Evolutionary conservation across 805 yeast species (phyloP).

Genomic region (Yarrowia sp.): DNA sequence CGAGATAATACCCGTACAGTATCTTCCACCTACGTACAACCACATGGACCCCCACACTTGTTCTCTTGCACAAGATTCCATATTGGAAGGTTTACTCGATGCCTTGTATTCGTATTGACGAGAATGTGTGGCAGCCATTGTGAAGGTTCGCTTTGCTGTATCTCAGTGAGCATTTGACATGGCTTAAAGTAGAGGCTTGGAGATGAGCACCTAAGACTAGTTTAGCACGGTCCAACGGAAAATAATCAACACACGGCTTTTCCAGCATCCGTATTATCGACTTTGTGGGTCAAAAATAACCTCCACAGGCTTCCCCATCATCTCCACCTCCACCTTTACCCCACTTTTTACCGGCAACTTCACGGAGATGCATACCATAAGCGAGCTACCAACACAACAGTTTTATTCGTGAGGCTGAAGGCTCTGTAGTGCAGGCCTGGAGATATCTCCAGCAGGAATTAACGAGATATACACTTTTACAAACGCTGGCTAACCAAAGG

Average conservation of each 20-base stretch:
- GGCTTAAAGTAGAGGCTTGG: too few species aligned
- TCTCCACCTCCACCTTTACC: slow-evolving; percentile 26
- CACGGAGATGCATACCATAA: slow-evolving; percentile 8
- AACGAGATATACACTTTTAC: slow-evolving; percentile 1
- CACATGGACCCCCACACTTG: neutral
- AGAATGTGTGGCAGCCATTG: slow-evolving; percentile 7
- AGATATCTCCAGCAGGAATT: slow-evolving; percentile 7
- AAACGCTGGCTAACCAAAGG: neutral
- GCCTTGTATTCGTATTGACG: neutral
- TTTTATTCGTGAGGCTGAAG: slow-evolving; percentile 13
- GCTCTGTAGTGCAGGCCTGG: neutral
- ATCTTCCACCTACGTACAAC: too few species aligned
- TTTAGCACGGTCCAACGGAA: too few species aligned
- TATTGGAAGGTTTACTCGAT: slow-evolving; percentile 31
- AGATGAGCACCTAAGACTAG: too few species aligned
- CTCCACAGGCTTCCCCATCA: neutral
- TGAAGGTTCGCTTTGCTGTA: neutral
- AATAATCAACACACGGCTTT: too few species aligned
- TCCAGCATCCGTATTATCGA: too few species aligned
- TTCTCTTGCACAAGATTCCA: neutral
- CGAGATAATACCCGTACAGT: too few species aligned
- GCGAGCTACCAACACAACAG: neutral
- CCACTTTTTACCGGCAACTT: slow-evolving; percentile 18
- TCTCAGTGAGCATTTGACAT: too few species aligned
- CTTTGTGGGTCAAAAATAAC: too few species aligned